Conservation (phyloP, 345 rosid genomes). For the Eutrema japonicum region DNA sequence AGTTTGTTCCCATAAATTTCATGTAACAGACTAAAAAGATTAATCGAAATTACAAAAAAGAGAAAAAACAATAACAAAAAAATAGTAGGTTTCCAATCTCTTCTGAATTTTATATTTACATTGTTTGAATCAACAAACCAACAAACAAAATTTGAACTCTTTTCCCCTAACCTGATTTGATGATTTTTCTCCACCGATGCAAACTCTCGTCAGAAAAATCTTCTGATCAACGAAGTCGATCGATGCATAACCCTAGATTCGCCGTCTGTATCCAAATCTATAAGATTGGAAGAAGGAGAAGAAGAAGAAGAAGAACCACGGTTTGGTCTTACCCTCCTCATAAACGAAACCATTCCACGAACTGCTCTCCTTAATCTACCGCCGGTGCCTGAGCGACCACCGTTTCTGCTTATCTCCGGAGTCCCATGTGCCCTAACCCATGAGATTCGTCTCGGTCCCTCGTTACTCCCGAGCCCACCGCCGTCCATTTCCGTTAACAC, state of each 20-base stretch:
- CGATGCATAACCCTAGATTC: slow-evolving; percentile 47
- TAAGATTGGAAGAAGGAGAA: slow-evolving; percentile 24
- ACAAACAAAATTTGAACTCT: slow-evolving; percentile 20
- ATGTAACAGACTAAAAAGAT: background rate
- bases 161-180: background rate
- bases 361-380: slow-evolving; percentile 61
- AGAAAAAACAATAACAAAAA: background rate
- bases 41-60: slow-evolving; percentile 1
- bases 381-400: slow-evolving; percentile 40
- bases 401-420: slow-evolving; percentile 42
- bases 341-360: slow-evolving; percentile 60
- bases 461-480: slow-evolving; percentile 51
- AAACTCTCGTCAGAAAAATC: slow-evolving; percentile 45
- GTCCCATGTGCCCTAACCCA: slow-evolving; percentile 49
- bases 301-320: slow-evolving; percentile 37
- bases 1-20: background rate
- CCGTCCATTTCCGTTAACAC: slow-evolving; percentile 78
- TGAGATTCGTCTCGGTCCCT: slow-evolving; percentile 52
- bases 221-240: slow-evolving; percentile 50
- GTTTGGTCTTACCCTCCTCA: slow-evolving; percentile 57
- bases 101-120: slow-evolving; percentile 18
- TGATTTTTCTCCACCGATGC: slow-evolving; percentile 23
- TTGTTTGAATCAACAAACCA: slow-evolving; percentile 26
- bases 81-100: background rate
- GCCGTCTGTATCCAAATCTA: slow-evolving; percentile 29